Evolutionary conservation across 495 filamentous ascomycete species (phyloP), one percentile per base, ranked within the genome.

Genomic region (Aspergillus olivimuriae): DNA sequence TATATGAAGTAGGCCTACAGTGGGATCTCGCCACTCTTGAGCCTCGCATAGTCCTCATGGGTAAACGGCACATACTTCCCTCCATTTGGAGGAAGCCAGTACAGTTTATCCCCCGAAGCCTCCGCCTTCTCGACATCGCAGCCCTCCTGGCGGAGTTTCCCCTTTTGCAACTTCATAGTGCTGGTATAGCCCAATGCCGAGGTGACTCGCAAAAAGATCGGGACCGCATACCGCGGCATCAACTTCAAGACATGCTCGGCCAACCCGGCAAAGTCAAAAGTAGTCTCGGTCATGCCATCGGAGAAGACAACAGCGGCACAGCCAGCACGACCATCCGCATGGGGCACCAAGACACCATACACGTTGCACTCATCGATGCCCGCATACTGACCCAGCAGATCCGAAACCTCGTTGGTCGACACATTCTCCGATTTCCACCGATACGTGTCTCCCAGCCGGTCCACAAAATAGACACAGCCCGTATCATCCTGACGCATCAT

Each of bases 361-460:
- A 45, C 43, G 32, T 39, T 45, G 2, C 18, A 21, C 23, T 37
- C 31, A 2, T 21, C 21, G 20, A 45, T 34, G 2, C 17, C 21
- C 21, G 34, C 19, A 20, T 18, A 22, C 2, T 18, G 4, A 7
- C 34, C 43, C 5, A 45, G 3, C 4, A 39, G 15, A 32, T 39
- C 22, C 3, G 18, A 21, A 16, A 45, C 43, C 22, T 45, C 34
- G 24, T 38, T 39, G 12, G 43, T 45, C 1, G 43, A 45, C n/a
- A 45, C 43, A 32, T 45, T 45, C 43, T 45, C 43, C 23, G 31
- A 21, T 17, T 45, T 45, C 43, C 34, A 39, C 1, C 43, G 34
- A 24, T 26, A 45, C 6, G 34, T 45, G 21, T 45, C 43, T 4
- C 43, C 43, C 14, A 45, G 33, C 18, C 43, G 43, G 15, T 45